These are phyloP conservation scores for Candida morakotiae DNA, from an alignment of 805 yeast genomes.

Conservation along the genomic window DNA sequence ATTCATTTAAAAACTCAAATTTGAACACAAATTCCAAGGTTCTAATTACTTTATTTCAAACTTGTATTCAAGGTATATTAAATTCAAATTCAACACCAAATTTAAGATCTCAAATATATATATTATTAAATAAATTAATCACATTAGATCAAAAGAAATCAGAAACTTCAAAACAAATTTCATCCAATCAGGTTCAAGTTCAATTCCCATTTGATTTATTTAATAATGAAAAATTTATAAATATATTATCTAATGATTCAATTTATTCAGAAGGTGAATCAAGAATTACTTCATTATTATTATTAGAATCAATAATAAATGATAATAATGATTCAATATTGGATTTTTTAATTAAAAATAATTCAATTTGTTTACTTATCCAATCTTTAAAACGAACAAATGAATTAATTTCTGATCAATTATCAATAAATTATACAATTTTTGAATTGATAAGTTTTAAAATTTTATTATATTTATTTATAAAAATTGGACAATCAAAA, in stretches of 20 bases:
- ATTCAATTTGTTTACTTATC: conserved; percentile 61
- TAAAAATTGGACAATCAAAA: conserved; percentile 72
- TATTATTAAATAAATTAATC: conserved; percentile 61
- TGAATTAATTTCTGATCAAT: conserved; percentile 41
- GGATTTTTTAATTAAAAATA: conserved; percentile 58
- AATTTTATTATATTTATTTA: conserved; percentile 62
- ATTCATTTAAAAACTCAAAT: conserved; percentile 49
- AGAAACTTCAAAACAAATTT: conserved; percentile 36
- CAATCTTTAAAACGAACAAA: conserved; percentile 69
- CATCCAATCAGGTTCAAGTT: too few species aligned
- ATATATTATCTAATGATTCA: conserved; percentile 71
- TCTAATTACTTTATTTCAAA: conserved; percentile 64
- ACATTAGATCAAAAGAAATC: conserved; percentile 36
- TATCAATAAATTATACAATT: conserved; percentile 49
- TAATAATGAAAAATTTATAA: conserved; percentile 48
- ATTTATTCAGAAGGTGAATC: conserved; percentile 73
- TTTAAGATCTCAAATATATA: conserved; percentile 76
- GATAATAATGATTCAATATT: conserved; percentile 57
- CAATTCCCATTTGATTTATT: too few species aligned
- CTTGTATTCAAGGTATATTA: conserved; percentile 69
- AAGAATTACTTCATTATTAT: conserved; percentile 69
- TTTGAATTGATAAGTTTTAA: conserved; percentile 78
- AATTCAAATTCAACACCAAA: conserved; percentile 64
- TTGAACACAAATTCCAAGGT: conserved; percentile 33
- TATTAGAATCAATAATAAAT: conserved; percentile 62